Evolutionary conservation across 2,329 filamentous ascomycete genomes (phyloP).

Genomic region (Rugonectria rugulosa): DNA sequence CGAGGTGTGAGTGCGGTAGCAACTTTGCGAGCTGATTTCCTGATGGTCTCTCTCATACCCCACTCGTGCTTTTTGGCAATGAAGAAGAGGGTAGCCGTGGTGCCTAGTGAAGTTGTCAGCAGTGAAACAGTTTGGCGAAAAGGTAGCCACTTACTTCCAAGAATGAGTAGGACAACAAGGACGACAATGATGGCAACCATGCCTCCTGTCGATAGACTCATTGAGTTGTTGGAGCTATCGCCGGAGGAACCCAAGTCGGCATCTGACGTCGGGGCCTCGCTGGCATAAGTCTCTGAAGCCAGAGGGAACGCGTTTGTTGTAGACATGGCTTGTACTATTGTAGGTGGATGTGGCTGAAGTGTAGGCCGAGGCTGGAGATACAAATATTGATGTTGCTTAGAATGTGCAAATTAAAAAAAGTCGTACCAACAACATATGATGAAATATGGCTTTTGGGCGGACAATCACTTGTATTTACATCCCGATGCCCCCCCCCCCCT

Average conservation of each 20-base stretch:
- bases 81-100: conserved; percentile 74
- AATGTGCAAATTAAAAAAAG: conserved; percentile 26
- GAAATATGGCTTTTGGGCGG: conserved; percentile 20
- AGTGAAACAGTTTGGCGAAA: background rate
- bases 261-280: conserved; percentile 45
- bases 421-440: conserved; percentile 10
- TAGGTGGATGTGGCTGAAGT: conserved; percentile 14
- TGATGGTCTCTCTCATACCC: conserved; percentile 76
- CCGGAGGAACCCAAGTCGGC: conserved; percentile 73
- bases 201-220: conserved; percentile 72
- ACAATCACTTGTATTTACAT: conserved; percentile 38
- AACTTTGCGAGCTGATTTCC: conserved; percentile 70
- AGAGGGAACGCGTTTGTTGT: conserved; percentile 52
- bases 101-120: conserved; percentile 54
- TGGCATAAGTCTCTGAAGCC: conserved; percentile 49
- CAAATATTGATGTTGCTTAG: conserved; percentile 26
- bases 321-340: conserved; percentile 45
- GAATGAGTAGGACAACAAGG: conserved; percentile 70
- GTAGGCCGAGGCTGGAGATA: conserved; percentile 3
- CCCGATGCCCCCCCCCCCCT: conserved; percentile 29
- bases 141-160: conserved; percentile 66
- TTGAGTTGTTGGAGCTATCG: conserved; percentile 60
- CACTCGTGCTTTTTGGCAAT: conserved; percentile 86
- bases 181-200: conserved; percentile 79
- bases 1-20: conserved; percentile 69